Conservation (phyloP, 2,329 filamentous ascomycete genomes). For the Hypoxylon sp. region DNA sequence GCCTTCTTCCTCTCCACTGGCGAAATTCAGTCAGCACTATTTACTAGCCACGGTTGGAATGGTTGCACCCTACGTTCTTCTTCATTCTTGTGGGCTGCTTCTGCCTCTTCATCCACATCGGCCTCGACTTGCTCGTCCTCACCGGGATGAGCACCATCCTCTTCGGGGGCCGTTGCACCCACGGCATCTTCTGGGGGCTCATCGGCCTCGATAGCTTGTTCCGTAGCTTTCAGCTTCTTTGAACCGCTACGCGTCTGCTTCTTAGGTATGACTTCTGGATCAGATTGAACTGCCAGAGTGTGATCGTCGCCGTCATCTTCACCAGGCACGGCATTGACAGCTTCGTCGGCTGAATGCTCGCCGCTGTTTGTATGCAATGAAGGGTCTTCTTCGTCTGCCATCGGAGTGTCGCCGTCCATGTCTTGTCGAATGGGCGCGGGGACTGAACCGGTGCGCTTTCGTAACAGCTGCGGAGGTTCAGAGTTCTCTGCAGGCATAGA, state of each 20-base stretch:
- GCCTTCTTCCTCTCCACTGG: conserved; percentile 82
- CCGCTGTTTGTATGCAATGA: conserved; percentile 52
- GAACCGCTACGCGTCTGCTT: conserved; percentile 56
- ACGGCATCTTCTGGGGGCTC: conserved; percentile 52
- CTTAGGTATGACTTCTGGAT: conserved; percentile 45
- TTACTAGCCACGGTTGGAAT: conserved; percentile 19
- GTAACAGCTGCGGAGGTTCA: conserved; percentile 44
- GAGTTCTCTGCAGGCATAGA: conserved; percentile 48
- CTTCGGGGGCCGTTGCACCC: conserved; percentile 55
- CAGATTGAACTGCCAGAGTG: conserved; percentile 45
- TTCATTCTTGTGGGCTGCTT: conserved; percentile 71
- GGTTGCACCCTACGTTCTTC: conserved; percentile 71
- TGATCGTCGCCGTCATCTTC: conserved; percentile 47
- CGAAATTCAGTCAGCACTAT: conserved; percentile 53
- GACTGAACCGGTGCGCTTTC: conserved; percentile 50
- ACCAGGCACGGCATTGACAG: conserved; percentile 42
- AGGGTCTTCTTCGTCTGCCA: conserved; percentile 56
- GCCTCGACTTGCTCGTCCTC: conserved; percentile 69
- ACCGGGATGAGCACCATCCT: conserved; percentile 63
- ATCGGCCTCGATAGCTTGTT: conserved; percentile 42
- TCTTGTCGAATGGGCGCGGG: conserved; percentile 49
- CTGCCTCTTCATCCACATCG: conserved; percentile 72
- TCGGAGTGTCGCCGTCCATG: conserved; percentile 53
- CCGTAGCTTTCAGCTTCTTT: conserved; percentile 54
- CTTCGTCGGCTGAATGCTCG: conserved; percentile 54